A percentile compares a stretch with the other conserved stretches of the same genome.
Conservation (phyloP, 23 red algal species). For the Gracilariopsis chorda region DNA sequence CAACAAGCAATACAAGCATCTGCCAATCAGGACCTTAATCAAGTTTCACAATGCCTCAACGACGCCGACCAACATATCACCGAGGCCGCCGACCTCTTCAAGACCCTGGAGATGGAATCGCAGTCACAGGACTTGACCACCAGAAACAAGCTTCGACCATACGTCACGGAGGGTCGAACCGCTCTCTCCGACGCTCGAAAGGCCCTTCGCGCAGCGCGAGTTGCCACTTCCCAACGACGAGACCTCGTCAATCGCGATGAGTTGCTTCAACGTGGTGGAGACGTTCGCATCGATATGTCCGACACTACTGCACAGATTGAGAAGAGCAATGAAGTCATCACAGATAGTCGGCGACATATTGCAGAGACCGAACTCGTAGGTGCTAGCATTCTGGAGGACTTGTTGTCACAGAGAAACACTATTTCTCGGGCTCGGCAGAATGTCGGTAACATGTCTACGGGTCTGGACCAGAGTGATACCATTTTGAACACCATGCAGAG, state of each 20-base stretch:
- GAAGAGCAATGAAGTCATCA: conserved; percentile 9
- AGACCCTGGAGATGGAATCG: conserved; percentile 47
- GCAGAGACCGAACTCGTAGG: conserved; percentile 75
- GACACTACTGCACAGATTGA: not conserved
- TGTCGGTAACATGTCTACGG: conserved; percentile 33
- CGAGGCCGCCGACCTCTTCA: conserved; percentile 41
- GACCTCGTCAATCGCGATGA: not conserved
- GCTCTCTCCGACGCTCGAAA: not conserved
- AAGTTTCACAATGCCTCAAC: not conserved
- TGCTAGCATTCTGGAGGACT: conserved; percentile 67
- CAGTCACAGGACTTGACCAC: not conserved
- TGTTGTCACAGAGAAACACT: conserved; percentile 57
- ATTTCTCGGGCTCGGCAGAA: conserved; percentile 42
- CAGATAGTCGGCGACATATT: conserved; percentile 37
- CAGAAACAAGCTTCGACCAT: not conserved
- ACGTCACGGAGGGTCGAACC: conserved; percentile 17
- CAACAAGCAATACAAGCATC: not conserved
- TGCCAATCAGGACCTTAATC: not conserved
- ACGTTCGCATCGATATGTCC: not conserved
- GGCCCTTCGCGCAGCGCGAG: conserved; percentile 22
- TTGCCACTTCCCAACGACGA: not conserved
- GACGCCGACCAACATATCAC: conserved; percentile 14
- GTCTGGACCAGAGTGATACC: conserved; percentile 35
- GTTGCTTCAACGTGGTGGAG: not conserved
- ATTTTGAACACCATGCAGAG: conserved; percentile 73